Base-by-base conservation (phyloP, 2,329 filamentous ascomycete species). In the Metarhizium sp. region DNA sequence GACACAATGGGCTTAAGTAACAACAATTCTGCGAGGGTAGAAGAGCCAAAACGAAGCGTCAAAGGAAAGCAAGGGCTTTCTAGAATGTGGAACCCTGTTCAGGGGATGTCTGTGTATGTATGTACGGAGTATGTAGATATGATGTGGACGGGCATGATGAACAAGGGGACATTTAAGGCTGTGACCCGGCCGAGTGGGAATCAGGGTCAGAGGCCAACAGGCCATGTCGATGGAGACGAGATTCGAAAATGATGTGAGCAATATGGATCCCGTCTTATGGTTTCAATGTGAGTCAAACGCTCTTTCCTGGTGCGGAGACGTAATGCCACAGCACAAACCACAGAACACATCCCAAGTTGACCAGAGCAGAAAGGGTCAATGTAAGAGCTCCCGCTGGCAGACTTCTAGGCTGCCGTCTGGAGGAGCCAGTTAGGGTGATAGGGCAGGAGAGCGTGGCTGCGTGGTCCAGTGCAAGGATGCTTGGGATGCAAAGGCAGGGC, bases 381-480 rank as follows among this genome's bases (percentile, higher is more conserved):
- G 29, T 25, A 45, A 50, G 34, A 29, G 45, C 50, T 45, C 43
- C 36, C 13, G 42, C 29, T 56, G 50, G 46, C 51, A 56, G 51
- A 47, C 40, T 47, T 36, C 38, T 53, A 53, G 55, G 47, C 46
- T 56, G 55, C 47, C 51, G 51, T 25, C 43, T 43, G 13, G n/a
- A 14, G 5, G 25, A 48, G 43, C 43, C 18, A 46, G 32, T 8
- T 11, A 11, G 32, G 32, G 32, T 34, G 32, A 11, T 48, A 48
- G 25, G 45, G 20, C 45, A 48, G 45, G 11, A 29, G 8, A 30
- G 20, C 7, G 45, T 30, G 45, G 20, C 45, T 48, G 45, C 45
- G 45, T 48, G 45, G 45, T 11, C 45, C 6, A 8, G 20, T 48
- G 16, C 45, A 29, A 29, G 25, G 45, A 14, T 29, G 25, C 6